A percentile compares a stretch with the other conserved stretches of the same genome.
Evolutionary conservation across 2,329 filamentous ascomycete species (phyloP).

Genomic region (Neonectria hederae): DNA sequence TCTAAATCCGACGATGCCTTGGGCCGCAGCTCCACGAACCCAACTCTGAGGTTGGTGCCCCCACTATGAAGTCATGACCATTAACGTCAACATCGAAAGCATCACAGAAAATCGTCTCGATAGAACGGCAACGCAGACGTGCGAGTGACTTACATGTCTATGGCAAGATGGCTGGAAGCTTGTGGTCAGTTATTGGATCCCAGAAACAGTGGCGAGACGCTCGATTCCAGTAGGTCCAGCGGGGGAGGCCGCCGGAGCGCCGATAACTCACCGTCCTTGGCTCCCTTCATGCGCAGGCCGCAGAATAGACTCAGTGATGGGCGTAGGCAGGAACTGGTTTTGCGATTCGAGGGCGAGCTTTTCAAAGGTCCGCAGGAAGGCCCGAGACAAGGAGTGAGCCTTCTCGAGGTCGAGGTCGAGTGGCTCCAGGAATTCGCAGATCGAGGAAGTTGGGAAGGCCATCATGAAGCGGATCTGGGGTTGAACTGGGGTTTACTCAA

Average conservation of each 20-base stretch:
- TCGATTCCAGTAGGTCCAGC: not conserved
- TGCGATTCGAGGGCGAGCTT: slow-evolving; percentile 61
- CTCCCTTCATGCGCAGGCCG: slow-evolving; percentile 55
- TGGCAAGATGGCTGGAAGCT: slow-evolving; percentile 63
- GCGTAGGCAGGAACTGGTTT: slow-evolving; percentile 68
- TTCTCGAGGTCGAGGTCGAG: slow-evolving; percentile 58
- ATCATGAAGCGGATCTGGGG: slow-evolving; percentile 19
- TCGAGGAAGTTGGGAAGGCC: slow-evolving; percentile 25
- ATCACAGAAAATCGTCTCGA: not conserved
- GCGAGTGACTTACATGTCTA: slow-evolving; percentile 67
- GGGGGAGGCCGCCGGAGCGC: not conserved
- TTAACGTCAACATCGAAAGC: not conserved
- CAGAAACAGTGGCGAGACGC: not conserved
- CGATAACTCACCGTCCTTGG: slow-evolving; percentile 60
- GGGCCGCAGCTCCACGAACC: slow-evolving; percentile 69
- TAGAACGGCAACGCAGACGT: not conserved
- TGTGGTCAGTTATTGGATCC: slow-evolving; percentile 24
- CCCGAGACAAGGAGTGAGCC: slow-evolving; percentile 57
- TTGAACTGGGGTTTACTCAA: not conserved
- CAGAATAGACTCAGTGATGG: slow-evolving; percentile 68
- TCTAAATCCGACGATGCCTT: slow-evolving; percentile 36
- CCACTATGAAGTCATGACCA: slow-evolving; percentile 56
- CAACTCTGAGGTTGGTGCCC: slow-evolving; percentile 74
- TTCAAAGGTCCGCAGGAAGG: slow-evolving; percentile 58
- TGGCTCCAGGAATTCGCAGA: slow-evolving; percentile 60